Evolutionary conservation across 495 filamentous ascomycete species (phyloP), one percentile per base, ranked within the genome.

Genomic region (Thermothielavioides terrestris): DNA sequence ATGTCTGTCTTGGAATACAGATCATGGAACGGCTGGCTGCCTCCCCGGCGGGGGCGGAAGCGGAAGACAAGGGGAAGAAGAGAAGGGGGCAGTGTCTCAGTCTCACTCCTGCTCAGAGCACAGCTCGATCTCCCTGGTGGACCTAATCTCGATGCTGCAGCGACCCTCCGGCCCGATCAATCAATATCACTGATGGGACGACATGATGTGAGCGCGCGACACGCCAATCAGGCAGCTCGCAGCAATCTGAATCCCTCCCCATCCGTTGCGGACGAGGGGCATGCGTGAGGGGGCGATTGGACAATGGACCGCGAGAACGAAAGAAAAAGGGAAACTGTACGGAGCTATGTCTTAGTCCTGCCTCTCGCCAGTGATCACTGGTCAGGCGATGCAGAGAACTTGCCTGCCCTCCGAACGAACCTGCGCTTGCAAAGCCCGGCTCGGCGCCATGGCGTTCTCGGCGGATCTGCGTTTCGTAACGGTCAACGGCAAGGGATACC

Each of bases 101-200:
- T 50, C 20, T 26, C 7, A 10, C 14, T 20, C 23, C 7, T 17
- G 15, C 28, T 35, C 28, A n/a, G n/a, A n/a, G n/a, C n/a, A 40
- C 38, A 20, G n/a, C 25, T 53, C 43, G 43, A 46, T 48, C 28
- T 40, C 28, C 43, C 41, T 21, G 25, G 32, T 46, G 43, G 37
- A n/a, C 51, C 48, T 58, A 54, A 57, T 63, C 57, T 63, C 55
- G 55, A 63, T 60, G 52, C 47, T 50, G 55, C 54, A 60, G 54
- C 49, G 25, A 22, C 50, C 50, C 46, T 46, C 39, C 34, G 27
- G 21, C 30, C 28, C 31, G 23, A 41, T 39, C 10, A 36, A 49
- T 39, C 41, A 34, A 50, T 34, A 28, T 42, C 35, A 10, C 17
- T 26, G 53, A 42, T 46, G 21, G 46, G 39, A 46, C 46, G 28